These are phyloP conservation scores for Aureobasidium leucospermi DNA, from an alignment of 2,329 filamentous ascomycete genomes.

Conservation along the genomic window DNA sequence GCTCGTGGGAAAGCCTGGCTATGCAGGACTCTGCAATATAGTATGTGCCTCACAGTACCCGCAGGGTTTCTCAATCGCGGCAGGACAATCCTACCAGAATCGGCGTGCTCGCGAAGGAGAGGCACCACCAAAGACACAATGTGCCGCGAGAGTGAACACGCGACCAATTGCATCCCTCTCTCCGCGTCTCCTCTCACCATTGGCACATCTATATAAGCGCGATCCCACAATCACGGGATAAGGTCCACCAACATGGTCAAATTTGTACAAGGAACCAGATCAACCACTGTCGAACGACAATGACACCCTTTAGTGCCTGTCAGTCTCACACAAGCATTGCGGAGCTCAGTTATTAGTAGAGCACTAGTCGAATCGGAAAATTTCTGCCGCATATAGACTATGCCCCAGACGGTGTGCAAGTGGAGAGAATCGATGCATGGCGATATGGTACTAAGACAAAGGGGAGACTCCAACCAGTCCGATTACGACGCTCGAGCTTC, in stretches of 20 bases:
- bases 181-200: not conserved
- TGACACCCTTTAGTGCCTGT: not conserved
- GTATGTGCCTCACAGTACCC: not conserved
- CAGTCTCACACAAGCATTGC: slow-evolving; percentile 4
- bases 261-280: not conserved
- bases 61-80: not conserved
- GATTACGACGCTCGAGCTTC: not conserved
- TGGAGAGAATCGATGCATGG: not conserved
- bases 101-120: not conserved
- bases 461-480: not conserved
- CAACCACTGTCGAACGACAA: not conserved
- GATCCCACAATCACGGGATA: not conserved
- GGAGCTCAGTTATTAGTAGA: not conserved
- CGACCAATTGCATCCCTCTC: not conserved
- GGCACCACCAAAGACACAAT: not conserved
- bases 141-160: not conserved
- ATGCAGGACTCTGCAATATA: not conserved
- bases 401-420: not conserved
- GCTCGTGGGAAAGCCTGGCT: not conserved
- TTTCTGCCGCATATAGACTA: not conserved
- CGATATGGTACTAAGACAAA: not conserved
- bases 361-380: not conserved
- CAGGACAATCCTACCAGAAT: not conserved
- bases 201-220: not conserved
- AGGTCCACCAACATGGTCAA: not conserved